Percentiles rank a stretch among this genome's conserved stretches.
Conservation (phyloP, 495 filamentous ascomycete species). For the Elaphomyces granulatus region DNA sequence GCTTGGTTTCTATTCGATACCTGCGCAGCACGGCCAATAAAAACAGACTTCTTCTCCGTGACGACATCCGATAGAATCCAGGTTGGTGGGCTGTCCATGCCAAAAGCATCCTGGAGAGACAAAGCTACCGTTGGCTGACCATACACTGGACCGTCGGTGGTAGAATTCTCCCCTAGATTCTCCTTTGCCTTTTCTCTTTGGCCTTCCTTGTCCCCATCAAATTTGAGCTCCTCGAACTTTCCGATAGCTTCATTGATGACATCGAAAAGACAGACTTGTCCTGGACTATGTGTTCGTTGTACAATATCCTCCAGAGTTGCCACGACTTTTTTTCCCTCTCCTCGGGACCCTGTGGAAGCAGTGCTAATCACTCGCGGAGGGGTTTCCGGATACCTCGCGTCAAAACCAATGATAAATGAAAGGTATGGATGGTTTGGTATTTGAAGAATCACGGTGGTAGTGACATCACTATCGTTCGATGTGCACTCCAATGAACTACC, state of each 20-base stretch:
- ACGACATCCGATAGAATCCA: constrained; percentile 62
- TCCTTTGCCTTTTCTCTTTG: too few species aligned
- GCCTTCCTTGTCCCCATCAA: constrained; percentile 8
- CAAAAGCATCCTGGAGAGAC: constrained; percentile 21
- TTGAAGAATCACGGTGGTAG: constrained; percentile 26
- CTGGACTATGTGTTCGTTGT: constrained; percentile 47
- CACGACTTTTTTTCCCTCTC: constrained; percentile 52
- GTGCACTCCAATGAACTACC: too few species aligned
- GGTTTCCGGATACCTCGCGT: constrained; percentile 52
- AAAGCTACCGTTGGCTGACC: constrained; percentile 19
- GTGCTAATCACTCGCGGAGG: constrained; percentile 58
- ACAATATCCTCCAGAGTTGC: constrained; percentile 52
- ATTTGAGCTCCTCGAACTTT: constrained; percentile 28
- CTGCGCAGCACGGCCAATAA: constrained; percentile 57
- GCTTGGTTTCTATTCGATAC: constrained; percentile 58
- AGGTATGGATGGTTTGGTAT: constrained; percentile 30
- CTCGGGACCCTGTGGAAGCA: constrained; percentile 35
- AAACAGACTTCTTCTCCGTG: constrained; percentile 75
- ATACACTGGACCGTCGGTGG: too few species aligned
- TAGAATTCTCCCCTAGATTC: constrained; percentile 4
- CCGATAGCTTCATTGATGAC: constrained; percentile 48
- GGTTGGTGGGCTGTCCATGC: constrained; percentile 31
- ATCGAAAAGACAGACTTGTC: constrained; percentile 78
- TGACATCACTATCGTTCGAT: constrained; percentile 17
- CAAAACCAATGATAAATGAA: constrained; percentile 52